These are phyloP conservation scores for Gossypium davidsonii DNA, from an alignment of 441 rosid species.

Conservation along the genomic window DNA sequence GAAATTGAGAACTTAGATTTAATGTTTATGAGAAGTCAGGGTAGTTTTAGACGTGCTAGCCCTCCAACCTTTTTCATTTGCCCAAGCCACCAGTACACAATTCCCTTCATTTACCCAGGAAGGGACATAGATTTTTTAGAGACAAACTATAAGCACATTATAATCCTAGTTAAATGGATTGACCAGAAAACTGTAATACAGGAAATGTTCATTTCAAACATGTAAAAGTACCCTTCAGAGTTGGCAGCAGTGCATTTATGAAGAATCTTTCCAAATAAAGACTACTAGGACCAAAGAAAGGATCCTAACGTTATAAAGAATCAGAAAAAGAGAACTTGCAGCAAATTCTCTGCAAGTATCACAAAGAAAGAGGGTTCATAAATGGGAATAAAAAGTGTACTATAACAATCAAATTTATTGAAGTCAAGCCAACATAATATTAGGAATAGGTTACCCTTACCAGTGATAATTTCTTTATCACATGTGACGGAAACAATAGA, in stretches of 20 bases:
- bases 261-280: slow-evolving; percentile 3
- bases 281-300: slow-evolving; percentile 9
- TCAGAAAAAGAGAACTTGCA: not conserved
- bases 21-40: not conserved
- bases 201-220: slow-evolving; percentile 4
- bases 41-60: not conserved
- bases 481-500: slow-evolving; percentile 74
- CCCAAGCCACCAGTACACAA: not conserved
- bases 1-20: slow-evolving; percentile 5
- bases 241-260: not conserved
- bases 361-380: not conserved
- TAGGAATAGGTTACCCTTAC: slow-evolving; percentile 29
- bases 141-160: not conserved
- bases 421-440: not conserved
- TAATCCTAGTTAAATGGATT: not conserved
- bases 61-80: not conserved
- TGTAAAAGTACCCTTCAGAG: slow-evolving; percentile 5
- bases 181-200: not conserved
- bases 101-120: not conserved
- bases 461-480: slow-evolving; percentile 85
- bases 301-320: not conserved
- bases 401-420: not conserved
- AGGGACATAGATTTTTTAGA: not conserved
- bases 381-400: not conserved
- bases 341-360: not conserved